These are phyloP conservation scores for Pulveroboletus sp. DNA, from an alignment of 768 basidiomycete species.

Conservation along the genomic window DNA sequence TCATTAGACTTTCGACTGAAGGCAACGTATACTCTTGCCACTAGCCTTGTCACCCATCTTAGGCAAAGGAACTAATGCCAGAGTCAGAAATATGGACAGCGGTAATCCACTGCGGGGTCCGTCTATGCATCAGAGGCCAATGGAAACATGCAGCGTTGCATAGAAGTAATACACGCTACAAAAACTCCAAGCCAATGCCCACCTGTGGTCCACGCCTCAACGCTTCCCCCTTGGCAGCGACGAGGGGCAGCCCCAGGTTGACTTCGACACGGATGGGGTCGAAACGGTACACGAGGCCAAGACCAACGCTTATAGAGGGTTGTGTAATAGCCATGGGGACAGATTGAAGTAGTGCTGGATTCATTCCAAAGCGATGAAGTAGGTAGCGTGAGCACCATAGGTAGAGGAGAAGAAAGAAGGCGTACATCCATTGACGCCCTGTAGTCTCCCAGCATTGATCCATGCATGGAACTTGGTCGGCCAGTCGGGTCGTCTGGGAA, in stretches of 20 bases:
- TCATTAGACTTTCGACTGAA: background rate
- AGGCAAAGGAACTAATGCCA: too few relatives aligned
- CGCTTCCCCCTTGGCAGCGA: constrained; percentile 65
- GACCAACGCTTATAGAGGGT: constrained; percentile 72
- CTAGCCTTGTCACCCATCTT: too few relatives aligned
- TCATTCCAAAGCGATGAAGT: background rate
- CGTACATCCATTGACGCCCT: constrained; percentile 57
- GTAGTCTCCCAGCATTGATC: constrained; percentile 78
- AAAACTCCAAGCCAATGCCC: constrained; percentile 78
- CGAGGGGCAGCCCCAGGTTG: constrained; percentile 83
- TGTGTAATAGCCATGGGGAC: constrained; percentile 15
- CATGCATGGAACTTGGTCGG: constrained; percentile 80
- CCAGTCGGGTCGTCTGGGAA: constrained; percentile 77
- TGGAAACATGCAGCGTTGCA: constrained; percentile 10
- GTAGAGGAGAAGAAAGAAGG: constrained; percentile 2
- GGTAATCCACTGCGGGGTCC: too few relatives aligned
- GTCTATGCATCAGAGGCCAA: background rate
- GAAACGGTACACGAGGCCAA: constrained; percentile 82
- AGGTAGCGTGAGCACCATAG: background rate
- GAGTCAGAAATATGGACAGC: too few relatives aligned
- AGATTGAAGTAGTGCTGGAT: constrained; percentile 13
- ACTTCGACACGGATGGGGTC: constrained; percentile 84
- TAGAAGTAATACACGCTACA: constrained; percentile 35
- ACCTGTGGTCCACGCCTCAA: constrained; percentile 71
- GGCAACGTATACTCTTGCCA: background rate